Conservation (phyloP, 352 stramenopile genomes). For the Globisporangium lucens region DNA sequence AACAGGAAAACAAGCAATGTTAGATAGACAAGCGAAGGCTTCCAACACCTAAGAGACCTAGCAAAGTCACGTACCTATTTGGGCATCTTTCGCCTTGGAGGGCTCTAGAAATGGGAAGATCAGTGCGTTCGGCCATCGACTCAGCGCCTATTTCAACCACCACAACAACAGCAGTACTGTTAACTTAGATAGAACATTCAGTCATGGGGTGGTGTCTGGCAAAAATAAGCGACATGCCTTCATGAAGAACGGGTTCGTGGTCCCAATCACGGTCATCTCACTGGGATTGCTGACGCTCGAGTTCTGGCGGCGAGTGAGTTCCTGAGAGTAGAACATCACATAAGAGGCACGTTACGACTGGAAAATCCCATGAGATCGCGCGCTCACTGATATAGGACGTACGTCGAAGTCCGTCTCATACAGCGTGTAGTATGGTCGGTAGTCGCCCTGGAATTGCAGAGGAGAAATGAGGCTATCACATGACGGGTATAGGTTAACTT, state of each 20-base stretch:
- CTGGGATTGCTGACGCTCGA: conserved; percentile 40
- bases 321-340: conserved; percentile 17
- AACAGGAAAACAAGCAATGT: neutral
- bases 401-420: conserved; percentile 87
- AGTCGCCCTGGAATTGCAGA: conserved; percentile 78
- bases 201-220: too few species aligned
- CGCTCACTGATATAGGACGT: conserved; percentile 8
- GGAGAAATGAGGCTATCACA: conserved; percentile 71
- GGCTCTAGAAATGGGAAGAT: conserved; percentile 73
- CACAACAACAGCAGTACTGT: neutral
- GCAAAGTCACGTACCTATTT: neutral
- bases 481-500: neutral
- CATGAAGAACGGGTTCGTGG: conserved; percentile 88
- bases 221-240: conserved; percentile 41
- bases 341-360: neutral
- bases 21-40: neutral
- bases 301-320: conserved; percentile 55
- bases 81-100: conserved; percentile 22
- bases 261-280: conserved; percentile 66
- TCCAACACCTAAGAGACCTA: neutral
- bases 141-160: conserved; percentile 40
- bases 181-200: too few species aligned
- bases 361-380: neutral
- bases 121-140: conserved; percentile 75
- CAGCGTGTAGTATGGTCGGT: conserved; percentile 81